These are phyloP conservation scores for Hemileccinum impolitum DNA, from an alignment of 768 basidiomycete species.

Conservation along the genomic window DNA sequence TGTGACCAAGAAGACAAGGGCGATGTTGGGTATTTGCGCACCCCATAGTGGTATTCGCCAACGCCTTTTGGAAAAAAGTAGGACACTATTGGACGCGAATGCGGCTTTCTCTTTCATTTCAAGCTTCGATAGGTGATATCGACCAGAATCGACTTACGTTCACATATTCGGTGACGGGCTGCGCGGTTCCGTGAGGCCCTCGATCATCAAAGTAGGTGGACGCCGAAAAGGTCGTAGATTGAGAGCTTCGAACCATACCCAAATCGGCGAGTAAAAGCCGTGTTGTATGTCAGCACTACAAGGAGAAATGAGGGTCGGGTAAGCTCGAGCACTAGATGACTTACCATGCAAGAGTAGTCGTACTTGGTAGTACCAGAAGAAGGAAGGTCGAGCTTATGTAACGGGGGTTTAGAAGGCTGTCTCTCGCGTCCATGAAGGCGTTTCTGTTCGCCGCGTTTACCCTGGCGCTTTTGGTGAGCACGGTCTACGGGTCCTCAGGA, in stretches of 20 bases:
- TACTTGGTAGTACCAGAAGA: background rate
- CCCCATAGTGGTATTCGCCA: slow-evolving; percentile 95
- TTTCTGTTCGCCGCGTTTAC: slow-evolving; percentile 9
- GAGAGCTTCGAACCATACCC: slow-evolving; percentile 37
- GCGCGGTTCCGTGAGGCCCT: slow-evolving; percentile 64
- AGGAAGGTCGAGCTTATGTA: slow-evolving; percentile 16
- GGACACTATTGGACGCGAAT: slow-evolving; percentile 75
- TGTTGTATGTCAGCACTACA: background rate
- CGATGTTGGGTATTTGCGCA: slow-evolving; percentile 35
- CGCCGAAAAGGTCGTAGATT: slow-evolving; percentile 63
- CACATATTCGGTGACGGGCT: slow-evolving; percentile 76
- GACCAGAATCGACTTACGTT: slow-evolving; percentile 49
- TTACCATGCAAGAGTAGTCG: no score
- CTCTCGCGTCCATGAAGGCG: slow-evolving; percentile 14
- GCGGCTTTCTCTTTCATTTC: slow-evolving; percentile 25
- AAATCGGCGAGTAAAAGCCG: background rate
- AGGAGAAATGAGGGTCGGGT: no score
- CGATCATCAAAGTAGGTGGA: slow-evolving; percentile 75
- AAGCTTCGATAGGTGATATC: slow-evolving; percentile 4
- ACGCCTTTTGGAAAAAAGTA: slow-evolving; percentile 96
- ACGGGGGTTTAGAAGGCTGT: background rate
- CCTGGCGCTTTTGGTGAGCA: slow-evolving; percentile 12
- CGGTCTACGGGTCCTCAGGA: slow-evolving; percentile 26
- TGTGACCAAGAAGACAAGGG: background rate
- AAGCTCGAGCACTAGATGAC: no score